Evolutionary conservation across 192 early-diverging fungal genomes (phyloP), one percentile per base, ranked within the genome.

Genomic region (Rhizoclosmatium sp.): DNA sequence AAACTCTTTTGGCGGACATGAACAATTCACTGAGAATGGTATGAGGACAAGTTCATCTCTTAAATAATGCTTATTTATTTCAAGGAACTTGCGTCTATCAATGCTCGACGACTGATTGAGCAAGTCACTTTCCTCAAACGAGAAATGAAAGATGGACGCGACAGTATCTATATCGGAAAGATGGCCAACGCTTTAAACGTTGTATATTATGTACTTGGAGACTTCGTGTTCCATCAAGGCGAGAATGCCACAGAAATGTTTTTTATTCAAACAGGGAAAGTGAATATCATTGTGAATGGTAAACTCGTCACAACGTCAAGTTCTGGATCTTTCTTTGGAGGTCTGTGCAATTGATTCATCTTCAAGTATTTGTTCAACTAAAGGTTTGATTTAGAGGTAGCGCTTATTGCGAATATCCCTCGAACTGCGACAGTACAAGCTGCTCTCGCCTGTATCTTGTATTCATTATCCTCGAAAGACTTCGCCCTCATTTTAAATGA

Each of bases 111-210:
- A 5, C 39, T 82, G 12, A 75, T 82, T 69, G 73, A 81, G 39
- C 65, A 82, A 58, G 81, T 82, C 23, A 81, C 81, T 4, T 82
- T 82, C 65, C 59, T 82, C 39, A 14, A 68, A 12, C 48, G 81
- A 9, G 62, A 81, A 23, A 49, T 59, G 45, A 48, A 76, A 5
- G 81, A 82, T 61, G 81, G 80, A 16, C 54, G 78, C 10, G 74
- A 79, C 58, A 58, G 64, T 7, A 61, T 58, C 12, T 82, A 68
- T 82, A 19, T 81, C 2, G 78, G 81, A 4, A 56, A 80, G 41
- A 70, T 82, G 14, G 58, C 78, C 3, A 81, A 4, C 31, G 65
- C 81, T 5, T 21, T 82, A 19, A 45, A 69, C 40, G 58, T 67
- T 14, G 82, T 74, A 9, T 82, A 73, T 54, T 82, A 71, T 51